A percentile compares a stretch with the other conserved stretches of the same genome.
Conservation (phyloP, 306 rosid genomes). For the Lithocarpus polystachyus region DNA sequence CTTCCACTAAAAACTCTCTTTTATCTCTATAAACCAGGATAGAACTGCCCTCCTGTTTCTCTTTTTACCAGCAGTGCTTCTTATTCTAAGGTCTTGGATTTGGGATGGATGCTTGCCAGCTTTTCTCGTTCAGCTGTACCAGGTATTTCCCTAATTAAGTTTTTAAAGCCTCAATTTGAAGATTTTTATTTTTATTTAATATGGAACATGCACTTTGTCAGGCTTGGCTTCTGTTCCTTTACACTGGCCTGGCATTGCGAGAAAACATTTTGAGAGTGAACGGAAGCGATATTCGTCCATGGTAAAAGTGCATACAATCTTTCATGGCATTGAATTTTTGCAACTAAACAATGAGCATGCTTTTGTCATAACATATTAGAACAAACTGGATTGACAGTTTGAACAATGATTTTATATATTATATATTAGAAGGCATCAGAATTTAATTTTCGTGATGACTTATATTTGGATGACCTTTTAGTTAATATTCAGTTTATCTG, state of each 20-base stretch:
- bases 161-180: neutral
- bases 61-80: constrained; percentile 72
- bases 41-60: constrained; percentile 91
- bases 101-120: constrained; percentile 98
- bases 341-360: neutral
- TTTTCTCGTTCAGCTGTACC: constrained; percentile 91
- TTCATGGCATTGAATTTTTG: neutral
- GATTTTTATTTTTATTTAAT: too few relatives aligned
- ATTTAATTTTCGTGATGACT: too few relatives aligned
- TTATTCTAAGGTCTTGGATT: constrained; percentile 75
- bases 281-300: constrained; percentile 96
- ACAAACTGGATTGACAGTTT: too few relatives aligned
- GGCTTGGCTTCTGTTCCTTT: constrained; percentile 97
- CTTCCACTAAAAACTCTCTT: too few relatives aligned
- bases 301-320: constrained; percentile 41
- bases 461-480: too few relatives aligned
- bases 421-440: too few relatives aligned
- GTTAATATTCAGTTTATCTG: too few relatives aligned
- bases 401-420: too few relatives aligned
- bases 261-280: constrained; percentile 93
- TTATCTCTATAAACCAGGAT: constrained; percentile 58
- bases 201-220: constrained; percentile 18
- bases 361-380: too few relatives aligned
- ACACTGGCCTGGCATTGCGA: constrained; percentile 91
- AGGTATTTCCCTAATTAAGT: constrained; percentile 43